Conservation (phyloP, 1,139 yeast species). For the Blastobotrys persicus region DNA sequence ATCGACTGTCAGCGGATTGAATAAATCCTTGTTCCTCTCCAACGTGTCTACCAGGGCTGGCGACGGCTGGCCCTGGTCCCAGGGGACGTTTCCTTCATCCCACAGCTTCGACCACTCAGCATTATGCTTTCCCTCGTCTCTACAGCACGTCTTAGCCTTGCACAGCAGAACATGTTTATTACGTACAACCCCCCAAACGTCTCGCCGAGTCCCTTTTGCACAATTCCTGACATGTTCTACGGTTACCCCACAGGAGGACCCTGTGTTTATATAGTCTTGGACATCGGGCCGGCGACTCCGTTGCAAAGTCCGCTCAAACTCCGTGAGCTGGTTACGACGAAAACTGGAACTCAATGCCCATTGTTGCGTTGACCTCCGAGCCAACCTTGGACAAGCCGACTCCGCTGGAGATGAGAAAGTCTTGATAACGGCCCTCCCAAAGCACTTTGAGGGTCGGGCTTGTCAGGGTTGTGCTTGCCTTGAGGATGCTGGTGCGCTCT, state of each 20-base stretch:
- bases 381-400: conserved; percentile 45
- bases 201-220: not conserved
- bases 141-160: not conserved
- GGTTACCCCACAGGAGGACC: no score
- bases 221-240: not conserved
- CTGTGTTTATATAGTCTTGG: no score
- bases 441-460: conserved; percentile 60
- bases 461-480: conserved; percentile 67
- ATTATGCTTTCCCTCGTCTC: not conserved
- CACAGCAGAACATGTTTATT: not conserved
- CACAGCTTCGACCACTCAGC: conserved; percentile 8
- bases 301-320: not conserved
- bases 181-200: not conserved
- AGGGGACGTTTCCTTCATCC: conserved; percentile 8
- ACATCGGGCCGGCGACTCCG: not conserved
- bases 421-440: conserved; percentile 89
- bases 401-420: conserved; percentile 78
- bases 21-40: conserved; percentile 5
- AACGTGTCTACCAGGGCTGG: conserved; percentile 11
- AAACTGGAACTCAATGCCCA: conserved; percentile 42
- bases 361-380: conserved; percentile 33
- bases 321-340: conserved; percentile 31
- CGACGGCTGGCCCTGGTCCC: conserved; percentile 12
- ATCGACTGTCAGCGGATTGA: not conserved
- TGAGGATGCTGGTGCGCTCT: conserved; percentile 61